Percentiles rank a stretch among this genome's conserved stretches.
These are phyloP conservation scores for Hirschfeldia incana DNA, from an alignment of 345 rosid species.

Conservation along the genomic window DNA sequence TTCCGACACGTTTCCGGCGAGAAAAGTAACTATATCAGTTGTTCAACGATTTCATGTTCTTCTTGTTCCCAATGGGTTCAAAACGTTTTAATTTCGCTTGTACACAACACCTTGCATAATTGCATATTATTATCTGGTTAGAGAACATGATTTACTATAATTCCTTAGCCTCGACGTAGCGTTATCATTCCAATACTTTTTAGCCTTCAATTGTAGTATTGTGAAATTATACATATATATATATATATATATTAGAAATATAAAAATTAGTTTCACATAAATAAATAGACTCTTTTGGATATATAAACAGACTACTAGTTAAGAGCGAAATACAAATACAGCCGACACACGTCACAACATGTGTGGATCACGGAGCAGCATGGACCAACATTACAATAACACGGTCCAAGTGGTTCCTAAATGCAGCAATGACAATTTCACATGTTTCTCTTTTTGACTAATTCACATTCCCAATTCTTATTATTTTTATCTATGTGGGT, in stretches of 20 bases:
- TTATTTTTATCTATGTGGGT: neutral
- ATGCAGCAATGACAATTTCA: constrained; percentile 30
- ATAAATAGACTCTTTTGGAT: neutral
- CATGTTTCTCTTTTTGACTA: neutral
- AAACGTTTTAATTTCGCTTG: neutral
- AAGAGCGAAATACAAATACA: neutral
- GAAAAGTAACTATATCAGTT: constrained; percentile 21
- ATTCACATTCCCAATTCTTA: neutral
- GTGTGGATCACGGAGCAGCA: constrained; percentile 19
- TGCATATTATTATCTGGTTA: neutral
- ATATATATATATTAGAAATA: neutral
- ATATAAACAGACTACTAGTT: neutral
- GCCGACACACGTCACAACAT: constrained; percentile 31
- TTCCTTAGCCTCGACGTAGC: neutral
- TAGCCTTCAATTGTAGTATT: neutral
- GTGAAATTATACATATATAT: neutral
- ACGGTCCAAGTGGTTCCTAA: constrained; percentile 28
- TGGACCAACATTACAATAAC: constrained; percentile 34
- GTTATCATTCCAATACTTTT: neutral
- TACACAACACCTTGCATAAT: constrained; percentile 13
- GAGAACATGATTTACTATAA: neutral
- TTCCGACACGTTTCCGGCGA: constrained; percentile 37
- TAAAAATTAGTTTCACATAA: neutral
- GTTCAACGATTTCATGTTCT: constrained; percentile 30
- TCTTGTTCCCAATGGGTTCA: constrained; percentile 33